A percentile compares a stretch with the other conserved stretches of the same genome.
phyloP scores from a whole-genome alignment of 345 rosid genomes.

The Adansonia digitata region DNA sequence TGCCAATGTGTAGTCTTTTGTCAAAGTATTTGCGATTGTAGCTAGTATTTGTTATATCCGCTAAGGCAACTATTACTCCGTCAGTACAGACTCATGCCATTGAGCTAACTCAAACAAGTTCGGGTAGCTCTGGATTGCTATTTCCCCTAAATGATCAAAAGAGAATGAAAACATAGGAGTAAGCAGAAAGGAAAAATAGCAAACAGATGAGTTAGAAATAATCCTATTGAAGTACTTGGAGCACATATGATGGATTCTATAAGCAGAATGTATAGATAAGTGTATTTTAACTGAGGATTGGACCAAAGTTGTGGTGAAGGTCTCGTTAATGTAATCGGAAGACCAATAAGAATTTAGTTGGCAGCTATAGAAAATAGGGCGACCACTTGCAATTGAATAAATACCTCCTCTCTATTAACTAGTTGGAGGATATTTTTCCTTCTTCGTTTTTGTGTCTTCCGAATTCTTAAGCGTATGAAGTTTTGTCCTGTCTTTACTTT shows the following conservation, averaged over 20 bases:
- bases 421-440: background rate
- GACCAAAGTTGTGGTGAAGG: background rate
- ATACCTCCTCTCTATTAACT: background rate
- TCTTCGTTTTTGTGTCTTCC: background rate
- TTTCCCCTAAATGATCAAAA: background rate
- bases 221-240: background rate
- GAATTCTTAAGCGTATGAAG: background rate
- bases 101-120: background rate
- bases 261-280: background rate
- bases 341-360: background rate
- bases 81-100: background rate
- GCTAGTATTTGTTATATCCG: background rate
- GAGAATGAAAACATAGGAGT: background rate
- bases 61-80: background rate
- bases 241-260: background rate
- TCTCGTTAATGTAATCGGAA: background rate
- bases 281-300: background rate
- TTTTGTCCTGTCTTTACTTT: background rate
- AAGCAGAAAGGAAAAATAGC: conserved; percentile 3
- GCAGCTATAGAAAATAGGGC: background rate
- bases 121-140: background rate
- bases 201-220: background rate
- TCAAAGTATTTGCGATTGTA: background rate
- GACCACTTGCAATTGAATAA: background rate
- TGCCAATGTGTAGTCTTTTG: conserved; percentile 1